These are phyloP conservation scores for Aspergillus affinis DNA, from an alignment of 495 filamentous ascomycete genomes.

Conservation along the genomic window DNA sequence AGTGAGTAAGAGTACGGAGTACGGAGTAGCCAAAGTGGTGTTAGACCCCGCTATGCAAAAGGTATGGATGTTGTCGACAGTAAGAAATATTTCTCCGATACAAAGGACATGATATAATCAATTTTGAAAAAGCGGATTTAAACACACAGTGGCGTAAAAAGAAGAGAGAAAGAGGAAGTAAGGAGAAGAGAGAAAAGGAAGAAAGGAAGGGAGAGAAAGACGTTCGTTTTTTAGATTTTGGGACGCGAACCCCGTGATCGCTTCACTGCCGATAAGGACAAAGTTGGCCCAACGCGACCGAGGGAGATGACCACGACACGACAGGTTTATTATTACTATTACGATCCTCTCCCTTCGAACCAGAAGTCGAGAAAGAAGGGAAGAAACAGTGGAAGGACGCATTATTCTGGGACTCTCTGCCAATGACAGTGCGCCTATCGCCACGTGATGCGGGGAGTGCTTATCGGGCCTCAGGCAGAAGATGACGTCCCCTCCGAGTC, in stretches of 20 bases:
- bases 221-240: not conserved
- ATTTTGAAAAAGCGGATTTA: constrained; percentile 8
- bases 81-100: constrained; percentile 20
- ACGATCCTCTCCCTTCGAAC: no score
- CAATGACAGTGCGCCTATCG: constrained; percentile 11
- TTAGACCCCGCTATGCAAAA: constrained; percentile 15
- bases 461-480: constrained; percentile 7
- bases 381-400: no score
- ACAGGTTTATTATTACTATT: no score
- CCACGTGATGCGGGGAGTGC: constrained; percentile 26
- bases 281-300: no score
- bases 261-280: not conserved
- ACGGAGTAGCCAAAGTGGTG: not conserved
- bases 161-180: constrained; percentile 12
- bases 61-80: constrained; percentile 16
- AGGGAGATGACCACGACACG: no score
- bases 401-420: not conserved
- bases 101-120: constrained; percentile 31
- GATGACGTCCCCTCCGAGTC: not conserved
- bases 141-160: constrained; percentile 13
- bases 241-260: constrained; percentile 2
- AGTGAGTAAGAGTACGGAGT: not conserved
- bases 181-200: constrained; percentile 12
- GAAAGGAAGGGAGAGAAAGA: no score
- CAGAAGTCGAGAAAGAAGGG: no score